phyloP scores from a whole-genome alignment of 1,284 basidiomycete genomes.

The Peniophora sp. region DNA sequence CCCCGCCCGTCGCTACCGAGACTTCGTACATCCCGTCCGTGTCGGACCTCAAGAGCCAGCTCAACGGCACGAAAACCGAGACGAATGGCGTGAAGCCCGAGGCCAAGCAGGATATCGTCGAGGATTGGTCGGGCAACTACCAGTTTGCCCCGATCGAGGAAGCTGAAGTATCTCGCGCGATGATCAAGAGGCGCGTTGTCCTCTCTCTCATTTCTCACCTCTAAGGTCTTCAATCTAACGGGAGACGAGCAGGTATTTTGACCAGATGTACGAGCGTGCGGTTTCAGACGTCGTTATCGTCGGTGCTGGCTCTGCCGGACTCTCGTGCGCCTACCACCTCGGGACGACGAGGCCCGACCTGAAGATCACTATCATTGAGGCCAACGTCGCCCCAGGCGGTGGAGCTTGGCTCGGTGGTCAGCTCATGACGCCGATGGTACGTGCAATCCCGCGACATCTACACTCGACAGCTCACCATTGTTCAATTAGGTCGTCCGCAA shows the following conservation, averaged over 20 bases:
- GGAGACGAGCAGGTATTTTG: conserved; percentile 46
- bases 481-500: conserved; percentile 64
- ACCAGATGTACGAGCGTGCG: conserved; percentile 64
- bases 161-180: conserved; percentile 69
- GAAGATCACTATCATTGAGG: conserved; percentile 78
- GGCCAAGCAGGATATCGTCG: conserved; percentile 20
- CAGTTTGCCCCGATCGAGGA: conserved; percentile 70
- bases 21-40: background rate
- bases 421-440: conserved; percentile 77
- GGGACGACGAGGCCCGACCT: conserved; percentile 65
- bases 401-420: conserved; percentile 80
- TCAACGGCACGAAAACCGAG: conserved; percentile 7
- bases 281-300: conserved; percentile 78
- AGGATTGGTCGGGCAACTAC: conserved; percentile 56
- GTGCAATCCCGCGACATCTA: conserved; percentile 1
- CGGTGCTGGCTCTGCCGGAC: conserved; percentile 74
- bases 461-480: background rate
- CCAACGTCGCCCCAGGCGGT: conserved; percentile 76
- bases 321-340: conserved; percentile 74
- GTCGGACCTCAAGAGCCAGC: background rate
- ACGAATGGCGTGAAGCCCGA: conserved; percentile 18
- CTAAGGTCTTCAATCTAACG: background rate
- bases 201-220: background rate
- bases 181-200: conserved; percentile 59
- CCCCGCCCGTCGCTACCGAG: background rate